These are phyloP conservation scores for Ophiocordyceps unilateralis DNA, from an alignment of 2,329 filamentous ascomycete genomes.

Conservation along the genomic window DNA sequence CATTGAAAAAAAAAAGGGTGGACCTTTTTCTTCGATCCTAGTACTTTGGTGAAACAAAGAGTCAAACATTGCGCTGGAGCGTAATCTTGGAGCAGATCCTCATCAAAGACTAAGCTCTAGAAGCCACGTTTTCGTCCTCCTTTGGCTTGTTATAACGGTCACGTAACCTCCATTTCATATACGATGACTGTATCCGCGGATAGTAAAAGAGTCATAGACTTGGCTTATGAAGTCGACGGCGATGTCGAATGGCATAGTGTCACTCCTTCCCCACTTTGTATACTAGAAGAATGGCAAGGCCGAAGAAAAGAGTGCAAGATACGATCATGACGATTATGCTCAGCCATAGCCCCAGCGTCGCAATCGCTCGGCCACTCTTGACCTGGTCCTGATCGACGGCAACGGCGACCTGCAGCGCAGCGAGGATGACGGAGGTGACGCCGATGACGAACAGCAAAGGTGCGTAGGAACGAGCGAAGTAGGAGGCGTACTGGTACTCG, in stretches of 20 bases:
- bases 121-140: no score
- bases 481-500: slow-evolving; percentile 8
- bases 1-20: no score
- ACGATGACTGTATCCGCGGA: no score
- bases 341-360: background rate
- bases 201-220: background rate
- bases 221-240: background rate
- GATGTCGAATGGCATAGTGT: background rate
- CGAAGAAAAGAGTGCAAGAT: background rate
- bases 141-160: no score
- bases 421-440: slow-evolving; percentile 7
- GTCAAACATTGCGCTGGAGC: no score
- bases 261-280: background rate
- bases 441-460: slow-evolving; percentile 9
- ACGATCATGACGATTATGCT: background rate
- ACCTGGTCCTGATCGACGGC: background rate
- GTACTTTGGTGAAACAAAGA: no score
- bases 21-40: no score
- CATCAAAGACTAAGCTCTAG: no score
- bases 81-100: no score
- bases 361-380: background rate
- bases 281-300: background rate
- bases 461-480: slow-evolving; percentile 8
- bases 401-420: slow-evolving; percentile 3
- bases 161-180: no score